Evolutionary conservation across 2,329 filamentous ascomycete genomes (phyloP).

Genomic region (Drechslerella stenobrocha): DNA sequence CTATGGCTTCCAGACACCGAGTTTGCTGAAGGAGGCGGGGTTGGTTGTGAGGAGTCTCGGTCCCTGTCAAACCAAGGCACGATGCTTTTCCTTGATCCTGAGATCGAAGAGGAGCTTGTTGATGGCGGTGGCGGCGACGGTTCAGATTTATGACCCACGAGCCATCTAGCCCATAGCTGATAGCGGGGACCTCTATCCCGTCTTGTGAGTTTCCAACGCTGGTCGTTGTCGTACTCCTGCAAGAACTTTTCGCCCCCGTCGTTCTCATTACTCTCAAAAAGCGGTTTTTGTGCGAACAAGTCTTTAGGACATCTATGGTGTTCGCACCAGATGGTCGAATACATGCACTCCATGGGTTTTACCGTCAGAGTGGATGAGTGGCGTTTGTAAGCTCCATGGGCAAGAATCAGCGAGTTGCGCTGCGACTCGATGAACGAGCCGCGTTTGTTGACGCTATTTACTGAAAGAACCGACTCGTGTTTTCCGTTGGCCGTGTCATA

Average conservation of each 20-base stretch:
- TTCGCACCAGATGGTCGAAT: constrained; percentile 46
- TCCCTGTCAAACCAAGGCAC: constrained; percentile 41
- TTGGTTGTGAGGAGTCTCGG: constrained; percentile 20
- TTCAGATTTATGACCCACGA: constrained; percentile 44
- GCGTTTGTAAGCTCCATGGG: background rate
- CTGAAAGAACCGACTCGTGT: constrained; percentile 14
- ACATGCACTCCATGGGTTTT: constrained; percentile 34
- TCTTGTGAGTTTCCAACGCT: constrained; percentile 29
- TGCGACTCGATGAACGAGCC: constrained; percentile 1
- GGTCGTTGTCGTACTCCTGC: constrained; percentile 33
- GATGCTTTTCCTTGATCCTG: constrained; percentile 21
- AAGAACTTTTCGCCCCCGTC: constrained; percentile 35
- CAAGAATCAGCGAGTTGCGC: background rate
- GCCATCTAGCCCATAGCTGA: constrained; percentile 44
- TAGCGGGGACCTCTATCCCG: constrained; percentile 42
- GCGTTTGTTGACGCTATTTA: constrained; percentile 20
- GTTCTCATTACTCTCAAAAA: constrained; percentile 12
- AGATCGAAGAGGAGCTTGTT: constrained; percentile 26
- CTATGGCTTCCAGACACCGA: constrained; percentile 6
- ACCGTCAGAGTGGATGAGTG: background rate
- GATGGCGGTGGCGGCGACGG: constrained; percentile 25
- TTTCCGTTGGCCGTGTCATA: constrained; percentile 23
- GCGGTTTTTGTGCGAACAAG: constrained; percentile 27
- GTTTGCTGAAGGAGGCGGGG: constrained; percentile 12
- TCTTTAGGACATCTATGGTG: constrained; percentile 39